Percentiles rank a stretch among this genome's conserved stretches.
phyloP scores from a whole-genome alignment of 2,329 filamentous ascomycete species.

The Aureobasidium melanogenum region DNA sequence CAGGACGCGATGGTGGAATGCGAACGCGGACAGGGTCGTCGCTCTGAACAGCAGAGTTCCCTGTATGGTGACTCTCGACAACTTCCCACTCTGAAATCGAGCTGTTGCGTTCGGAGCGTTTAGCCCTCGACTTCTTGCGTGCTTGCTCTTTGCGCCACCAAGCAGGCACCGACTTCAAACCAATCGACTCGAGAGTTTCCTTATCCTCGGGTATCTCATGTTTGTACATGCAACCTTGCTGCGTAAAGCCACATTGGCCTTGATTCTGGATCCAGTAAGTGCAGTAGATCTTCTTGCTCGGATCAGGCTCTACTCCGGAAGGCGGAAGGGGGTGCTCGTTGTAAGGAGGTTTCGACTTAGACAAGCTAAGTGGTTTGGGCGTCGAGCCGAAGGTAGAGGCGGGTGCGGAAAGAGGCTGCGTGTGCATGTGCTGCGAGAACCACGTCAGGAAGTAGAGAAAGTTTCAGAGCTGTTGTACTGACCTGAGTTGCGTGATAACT shows the following conservation, averaged over 20 bases:
- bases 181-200: slow-evolving; percentile 57
- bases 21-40: neutral
- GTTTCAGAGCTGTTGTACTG: neutral
- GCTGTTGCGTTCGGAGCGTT: neutral
- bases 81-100: slow-evolving; percentile 1
- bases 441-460: neutral
- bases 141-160: slow-evolving; percentile 47
- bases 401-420: neutral
- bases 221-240: slow-evolving; percentile 81
- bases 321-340: slow-evolving; percentile 20
- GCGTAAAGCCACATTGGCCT: slow-evolving; percentile 66
- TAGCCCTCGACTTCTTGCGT: neutral
- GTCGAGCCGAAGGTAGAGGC: neutral
- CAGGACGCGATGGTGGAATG: slow-evolving; percentile 1
- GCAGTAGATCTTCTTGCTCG: slow-evolving; percentile 65
- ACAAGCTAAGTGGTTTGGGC: neutral
- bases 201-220: slow-evolving; percentile 77
- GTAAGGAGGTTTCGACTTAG: neutral
- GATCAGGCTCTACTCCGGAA: slow-evolving; percentile 31
- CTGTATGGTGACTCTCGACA: neutral
- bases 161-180: slow-evolving; percentile 49
- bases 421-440: neutral
- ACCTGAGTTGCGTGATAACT: neutral
- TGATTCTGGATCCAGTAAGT: slow-evolving; percentile 85
- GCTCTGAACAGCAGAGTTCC: neutral